A percentile compares a stretch with the other conserved stretches of the same genome.
These are phyloP conservation scores for Fennellomyces sp. DNA, from an alignment of 371 early-diverging fungal species.

Conservation along the genomic window DNA sequence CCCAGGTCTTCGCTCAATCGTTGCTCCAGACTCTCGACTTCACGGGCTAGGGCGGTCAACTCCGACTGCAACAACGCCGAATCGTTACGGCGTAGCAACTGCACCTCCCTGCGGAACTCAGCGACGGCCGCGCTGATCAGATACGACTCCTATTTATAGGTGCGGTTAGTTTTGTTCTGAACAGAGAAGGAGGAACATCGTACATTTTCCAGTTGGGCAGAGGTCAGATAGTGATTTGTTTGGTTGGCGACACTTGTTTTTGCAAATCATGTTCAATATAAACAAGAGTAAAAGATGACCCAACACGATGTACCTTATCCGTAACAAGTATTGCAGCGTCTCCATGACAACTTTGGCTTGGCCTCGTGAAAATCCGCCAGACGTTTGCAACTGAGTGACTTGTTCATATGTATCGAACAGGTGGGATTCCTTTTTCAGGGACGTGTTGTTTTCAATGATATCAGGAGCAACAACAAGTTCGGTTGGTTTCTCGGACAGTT, in stretches of 20 bases:
- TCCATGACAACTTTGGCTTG: conserved; percentile 24
- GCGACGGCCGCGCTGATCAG: conserved; percentile 66
- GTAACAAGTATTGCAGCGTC: conserved; percentile 18
- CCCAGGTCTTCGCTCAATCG: conserved; percentile 70
- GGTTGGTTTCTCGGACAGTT: neutral
- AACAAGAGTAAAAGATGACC: neutral
- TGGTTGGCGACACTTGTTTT: conserved; percentile 1
- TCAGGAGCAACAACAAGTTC: neutral
- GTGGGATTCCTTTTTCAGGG: conserved; percentile 1
- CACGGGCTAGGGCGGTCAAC: conserved; percentile 65
- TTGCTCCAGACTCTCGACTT: conserved; percentile 71
- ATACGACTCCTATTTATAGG: conserved; percentile 50
- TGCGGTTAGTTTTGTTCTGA: too few species aligned
- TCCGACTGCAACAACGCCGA: conserved; percentile 69
- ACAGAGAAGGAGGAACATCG: neutral
- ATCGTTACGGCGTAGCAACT: conserved; percentile 80
- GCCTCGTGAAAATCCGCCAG: conserved; percentile 17
- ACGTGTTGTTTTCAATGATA: neutral
- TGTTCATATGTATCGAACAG: conserved; percentile 23
- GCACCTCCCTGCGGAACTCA: conserved; percentile 82
- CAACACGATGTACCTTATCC: conserved; percentile 11
- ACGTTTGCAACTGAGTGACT: conserved; percentile 12
- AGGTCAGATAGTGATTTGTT: conserved; percentile 4
- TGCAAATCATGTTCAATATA: neutral
- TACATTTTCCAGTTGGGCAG: conserved; percentile 26